Conservation (phyloP, 2,329 filamentous ascomycete genomes). For the Fusarium nurragi region DNA sequence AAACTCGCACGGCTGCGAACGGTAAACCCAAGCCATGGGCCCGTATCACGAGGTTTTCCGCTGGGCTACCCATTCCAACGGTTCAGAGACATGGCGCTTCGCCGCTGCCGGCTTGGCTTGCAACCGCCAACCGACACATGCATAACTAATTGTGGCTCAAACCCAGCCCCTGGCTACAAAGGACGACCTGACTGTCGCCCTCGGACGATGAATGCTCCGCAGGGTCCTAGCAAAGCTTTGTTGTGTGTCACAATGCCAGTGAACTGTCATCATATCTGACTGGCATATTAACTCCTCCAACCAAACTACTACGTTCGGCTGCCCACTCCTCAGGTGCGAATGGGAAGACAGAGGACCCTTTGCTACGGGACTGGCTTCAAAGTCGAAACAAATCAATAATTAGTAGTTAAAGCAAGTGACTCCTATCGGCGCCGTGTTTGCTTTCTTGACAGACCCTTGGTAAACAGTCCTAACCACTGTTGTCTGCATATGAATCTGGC, state of each 20-base stretch:
- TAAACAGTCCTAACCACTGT: constrained; percentile 9
- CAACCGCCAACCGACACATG: constrained; percentile 14
- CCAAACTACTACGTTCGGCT: constrained; percentile 1
- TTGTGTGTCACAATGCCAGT: constrained; percentile 36
- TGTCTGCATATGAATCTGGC: constrained; percentile 32
- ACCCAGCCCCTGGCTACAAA: constrained; percentile 16
- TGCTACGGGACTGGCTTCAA: constrained; percentile 19
- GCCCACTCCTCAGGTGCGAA: constrained; percentile 12
- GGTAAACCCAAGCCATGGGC: not conserved
- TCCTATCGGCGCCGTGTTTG: not conserved
- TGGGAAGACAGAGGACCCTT: constrained; percentile 16
- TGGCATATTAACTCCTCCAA: not conserved
- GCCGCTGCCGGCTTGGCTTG: constrained; percentile 40
- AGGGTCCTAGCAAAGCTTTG: constrained; percentile 28
- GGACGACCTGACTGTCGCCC: not conserved
- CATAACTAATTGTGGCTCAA: constrained; percentile 25
- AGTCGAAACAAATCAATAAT: constrained; percentile 37
- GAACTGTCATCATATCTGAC: not conserved
- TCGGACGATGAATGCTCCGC: not conserved
- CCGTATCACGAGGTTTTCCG: constrained; percentile 10
- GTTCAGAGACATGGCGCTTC: constrained; percentile 32
- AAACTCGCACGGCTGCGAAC: not conserved
- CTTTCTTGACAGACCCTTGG: constrained; percentile 5
- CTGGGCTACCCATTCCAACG: constrained; percentile 32
- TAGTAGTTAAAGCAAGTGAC: not conserved